A percentile compares a stretch with the other conserved stretches of the same genome.
phyloP scores from a whole-genome alignment of 441 rosid species.

The Adansonia gregorii region DNA sequence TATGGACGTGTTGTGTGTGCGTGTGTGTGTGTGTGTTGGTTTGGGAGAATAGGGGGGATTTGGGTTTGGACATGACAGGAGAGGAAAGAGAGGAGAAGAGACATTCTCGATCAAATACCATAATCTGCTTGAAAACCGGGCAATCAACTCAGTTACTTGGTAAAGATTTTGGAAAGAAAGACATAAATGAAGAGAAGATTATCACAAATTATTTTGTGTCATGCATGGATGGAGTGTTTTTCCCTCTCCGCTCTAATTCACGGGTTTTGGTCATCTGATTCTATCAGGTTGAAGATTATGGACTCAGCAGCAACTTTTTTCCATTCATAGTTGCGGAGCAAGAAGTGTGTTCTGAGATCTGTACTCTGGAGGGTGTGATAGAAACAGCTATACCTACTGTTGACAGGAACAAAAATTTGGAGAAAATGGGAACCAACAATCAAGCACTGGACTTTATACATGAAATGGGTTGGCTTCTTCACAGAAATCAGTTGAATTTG shows the following conservation, averaged over 20 bases:
- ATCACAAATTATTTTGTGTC: slow-evolving; percentile 9
- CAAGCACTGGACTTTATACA: slow-evolving; percentile 56
- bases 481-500: slow-evolving; percentile 38
- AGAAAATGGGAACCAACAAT: slow-evolving; percentile 39
- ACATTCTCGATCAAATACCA: not conserved
- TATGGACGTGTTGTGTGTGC: not conserved
- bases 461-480: slow-evolving; percentile 73
- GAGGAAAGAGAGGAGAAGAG: too few relatives aligned
- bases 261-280: slow-evolving; percentile 23
- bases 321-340: slow-evolving; percentile 62
- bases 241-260: not conserved
- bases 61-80: not conserved
- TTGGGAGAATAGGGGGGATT: not conserved
- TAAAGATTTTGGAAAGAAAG: not conserved
- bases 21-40: not conserved
- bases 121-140: not conserved
- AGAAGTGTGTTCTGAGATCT: slow-evolving; percentile 59
- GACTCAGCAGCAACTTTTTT: slow-evolving; percentile 54
- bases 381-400: slow-evolving; percentile 37
- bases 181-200: not conserved
- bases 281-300: slow-evolving; percentile 53
- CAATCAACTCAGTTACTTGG: not conserved
- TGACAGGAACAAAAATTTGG: slow-evolving; percentile 22
- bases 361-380: slow-evolving; percentile 51
- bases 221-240: not conserved